A percentile compares a stretch with the other conserved stretches of the same genome.
phyloP scores from a whole-genome alignment of 306 rosid species.

The Prunus mira region DNA sequence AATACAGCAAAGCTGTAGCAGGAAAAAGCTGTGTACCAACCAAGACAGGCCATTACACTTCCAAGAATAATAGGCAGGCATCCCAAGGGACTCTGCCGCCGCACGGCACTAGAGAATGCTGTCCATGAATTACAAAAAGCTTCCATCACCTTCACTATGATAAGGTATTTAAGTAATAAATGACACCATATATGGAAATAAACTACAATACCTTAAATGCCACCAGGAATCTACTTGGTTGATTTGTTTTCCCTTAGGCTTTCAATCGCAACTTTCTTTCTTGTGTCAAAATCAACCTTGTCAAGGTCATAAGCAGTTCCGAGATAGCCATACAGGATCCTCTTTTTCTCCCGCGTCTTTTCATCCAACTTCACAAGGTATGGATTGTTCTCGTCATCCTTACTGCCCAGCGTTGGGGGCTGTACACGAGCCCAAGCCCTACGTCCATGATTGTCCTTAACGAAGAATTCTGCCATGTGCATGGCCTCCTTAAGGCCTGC shows the following conservation, averaged over 20 bases:
- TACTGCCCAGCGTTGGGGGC: conserved; percentile 53
- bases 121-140: conserved; percentile 25
- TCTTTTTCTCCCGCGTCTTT: conserved; percentile 65
- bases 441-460: conserved; percentile 79
- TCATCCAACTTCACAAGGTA: conserved; percentile 72
- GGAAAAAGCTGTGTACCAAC: conserved; percentile 3
- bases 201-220: conserved; percentile 30
- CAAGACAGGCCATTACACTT: conserved; percentile 5
- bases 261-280: conserved; percentile 74
- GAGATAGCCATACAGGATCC: conserved; percentile 84
- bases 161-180: background rate
- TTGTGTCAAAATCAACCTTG: conserved; percentile 81
- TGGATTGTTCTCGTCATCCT: conserved; percentile 80
- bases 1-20: background rate
- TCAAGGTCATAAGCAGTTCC: conserved; percentile 88
- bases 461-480: conserved; percentile 71
- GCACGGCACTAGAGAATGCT: background rate
- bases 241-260: conserved; percentile 65
- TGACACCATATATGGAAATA: background rate
- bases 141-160: conserved; percentile 19
- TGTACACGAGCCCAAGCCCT: conserved; percentile 66
- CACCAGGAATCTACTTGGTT: conserved; percentile 36
- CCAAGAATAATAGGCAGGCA: conserved; percentile 9
- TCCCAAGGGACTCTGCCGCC: background rate
- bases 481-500: conserved; percentile 83